Percentiles rank a stretch among this genome's conserved stretches.
Evolutionary conservation across 116 monocot genomes (phyloP).

Genomic region (Trichopus zeylanicus): DNA sequence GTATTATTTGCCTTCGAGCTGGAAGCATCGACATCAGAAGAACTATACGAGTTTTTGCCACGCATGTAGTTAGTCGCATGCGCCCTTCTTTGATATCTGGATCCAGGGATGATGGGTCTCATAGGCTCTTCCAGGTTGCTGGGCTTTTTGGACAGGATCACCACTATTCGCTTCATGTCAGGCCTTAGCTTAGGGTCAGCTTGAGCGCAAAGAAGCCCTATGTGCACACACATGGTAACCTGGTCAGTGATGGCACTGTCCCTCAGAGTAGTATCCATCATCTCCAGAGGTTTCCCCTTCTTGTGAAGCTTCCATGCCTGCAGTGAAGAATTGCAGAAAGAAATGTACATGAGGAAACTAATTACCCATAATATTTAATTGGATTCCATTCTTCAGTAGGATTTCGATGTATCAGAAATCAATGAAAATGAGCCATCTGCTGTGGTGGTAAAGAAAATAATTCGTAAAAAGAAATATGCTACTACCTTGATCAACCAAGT

Average conservation of each 20-base stretch:
- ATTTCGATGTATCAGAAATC: too few species aligned
- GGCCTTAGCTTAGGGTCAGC: slow-evolving; percentile 63
- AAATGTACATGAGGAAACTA: background rate
- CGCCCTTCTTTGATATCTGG: slow-evolving; percentile 26
- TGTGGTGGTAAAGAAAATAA: too few species aligned
- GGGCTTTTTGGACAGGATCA: slow-evolving; percentile 50
- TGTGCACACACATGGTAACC: slow-evolving; percentile 44
- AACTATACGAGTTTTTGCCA: slow-evolving; percentile 12
- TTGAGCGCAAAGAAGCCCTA: slow-evolving; percentile 71
- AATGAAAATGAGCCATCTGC: too few species aligned
- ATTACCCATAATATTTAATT: background rate
- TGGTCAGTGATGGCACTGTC: slow-evolving; percentile 32
- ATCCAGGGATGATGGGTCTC: slow-evolving; percentile 45
- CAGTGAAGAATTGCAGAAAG: background rate
- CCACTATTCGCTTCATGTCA: slow-evolving; percentile 53
- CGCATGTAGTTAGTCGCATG: slow-evolving; percentile 2
- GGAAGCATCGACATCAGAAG: slow-evolving; percentile 18
- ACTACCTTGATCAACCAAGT: too few species aligned
- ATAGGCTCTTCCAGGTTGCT: slow-evolving; percentile 49
- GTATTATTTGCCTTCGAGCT: slow-evolving; percentile 9
- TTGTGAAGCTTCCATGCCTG: slow-evolving; percentile 67
- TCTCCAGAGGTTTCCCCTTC: slow-evolving; percentile 32
- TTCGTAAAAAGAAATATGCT: too few species aligned
- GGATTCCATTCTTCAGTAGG: background rate
- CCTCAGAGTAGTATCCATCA: slow-evolving; percentile 42